phyloP scores from a whole-genome alignment of 1,139 yeast species.

The Tardiomyces blankii region DNA sequence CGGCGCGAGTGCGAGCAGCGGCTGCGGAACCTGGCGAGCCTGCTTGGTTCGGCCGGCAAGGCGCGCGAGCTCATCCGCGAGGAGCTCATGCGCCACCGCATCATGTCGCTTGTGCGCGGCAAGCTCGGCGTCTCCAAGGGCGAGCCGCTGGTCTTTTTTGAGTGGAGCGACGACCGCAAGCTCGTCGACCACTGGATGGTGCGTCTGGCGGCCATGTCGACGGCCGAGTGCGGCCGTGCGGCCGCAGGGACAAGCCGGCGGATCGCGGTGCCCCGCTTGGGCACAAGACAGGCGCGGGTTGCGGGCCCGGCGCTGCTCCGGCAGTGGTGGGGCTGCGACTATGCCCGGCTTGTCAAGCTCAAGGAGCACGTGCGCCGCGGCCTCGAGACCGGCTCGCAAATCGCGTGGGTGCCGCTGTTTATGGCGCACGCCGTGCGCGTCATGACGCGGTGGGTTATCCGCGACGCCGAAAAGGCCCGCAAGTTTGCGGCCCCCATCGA shows the following conservation, averaged over 20 bases:
- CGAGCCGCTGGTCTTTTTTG: neutral
- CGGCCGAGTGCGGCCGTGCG: neutral
- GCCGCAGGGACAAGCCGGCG: neutral
- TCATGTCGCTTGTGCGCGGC: neutral
- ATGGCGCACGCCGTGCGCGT: conserved; percentile 8
- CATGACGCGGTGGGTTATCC: neutral
- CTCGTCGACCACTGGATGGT: neutral
- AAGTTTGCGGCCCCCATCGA: conserved; percentile 9
- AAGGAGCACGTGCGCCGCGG: neutral
- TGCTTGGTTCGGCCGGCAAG: neutral
- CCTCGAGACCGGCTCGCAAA: conserved; percentile 6
- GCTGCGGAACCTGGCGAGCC: neutral
- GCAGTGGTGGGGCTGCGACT: neutral
- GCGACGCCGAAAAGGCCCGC: neutral
- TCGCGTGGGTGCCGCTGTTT: conserved; percentile 15
- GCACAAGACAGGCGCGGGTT: neutral
- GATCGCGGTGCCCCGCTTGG: neutral
- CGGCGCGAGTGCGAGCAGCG: neutral
- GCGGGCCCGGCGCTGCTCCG: neutral
- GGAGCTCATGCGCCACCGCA: neutral
- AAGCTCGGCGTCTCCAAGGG: neutral
- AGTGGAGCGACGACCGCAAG: neutral
- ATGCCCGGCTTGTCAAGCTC: neutral
- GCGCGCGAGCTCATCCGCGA: neutral
- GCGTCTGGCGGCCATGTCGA: neutral